A percentile compares a stretch with the other conserved stretches of the same genome.
phyloP scores from a whole-genome alignment of 352 stramenopile genomes.

The Pythium inflatum region DNA sequence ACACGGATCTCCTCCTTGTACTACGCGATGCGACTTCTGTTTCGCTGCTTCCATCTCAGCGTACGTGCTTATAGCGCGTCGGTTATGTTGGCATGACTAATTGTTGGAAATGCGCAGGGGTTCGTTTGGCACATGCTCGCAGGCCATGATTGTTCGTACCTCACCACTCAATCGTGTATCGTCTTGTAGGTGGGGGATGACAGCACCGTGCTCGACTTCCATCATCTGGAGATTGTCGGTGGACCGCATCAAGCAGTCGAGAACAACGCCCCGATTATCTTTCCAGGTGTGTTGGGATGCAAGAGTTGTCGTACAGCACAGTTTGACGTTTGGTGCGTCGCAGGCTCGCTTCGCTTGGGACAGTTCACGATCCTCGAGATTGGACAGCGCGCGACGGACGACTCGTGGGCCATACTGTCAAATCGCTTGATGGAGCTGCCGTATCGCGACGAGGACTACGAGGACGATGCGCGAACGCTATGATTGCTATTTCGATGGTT shows the following conservation, averaged over 20 bases:
- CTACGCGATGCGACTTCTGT: slow-evolving; percentile 56
- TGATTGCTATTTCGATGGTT: no score
- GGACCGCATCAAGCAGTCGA: slow-evolving; percentile 51
- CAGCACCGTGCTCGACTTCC: slow-evolving; percentile 5
- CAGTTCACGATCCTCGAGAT: slow-evolving; percentile 81
- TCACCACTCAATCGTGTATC: no score
- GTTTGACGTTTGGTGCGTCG: no score
- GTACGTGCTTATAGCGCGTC: no score
- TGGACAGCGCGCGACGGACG: slow-evolving; percentile 51
- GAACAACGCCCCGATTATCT: slow-evolving; percentile 54
- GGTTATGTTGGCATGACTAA: not conserved
- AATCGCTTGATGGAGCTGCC: slow-evolving; percentile 22
- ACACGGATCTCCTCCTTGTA: slow-evolving; percentile 63
- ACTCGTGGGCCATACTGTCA: slow-evolving; percentile 52
- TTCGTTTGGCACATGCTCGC: not conserved
- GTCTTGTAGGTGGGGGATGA: no score
- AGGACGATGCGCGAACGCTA: slow-evolving; percentile 5
- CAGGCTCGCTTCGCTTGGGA: slow-evolving; percentile 67
- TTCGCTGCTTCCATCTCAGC: slow-evolving; percentile 40
- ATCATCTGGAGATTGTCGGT: slow-evolving; percentile 66
- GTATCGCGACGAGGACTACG: slow-evolving; percentile 15
- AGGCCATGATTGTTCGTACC: no score
- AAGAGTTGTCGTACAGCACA: no score
- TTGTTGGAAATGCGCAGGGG: not conserved
- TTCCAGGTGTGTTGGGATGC: slow-evolving; percentile 71